Conservation (phyloP, 306 rosid species). For the Pterocarpus santalinus region DNA sequence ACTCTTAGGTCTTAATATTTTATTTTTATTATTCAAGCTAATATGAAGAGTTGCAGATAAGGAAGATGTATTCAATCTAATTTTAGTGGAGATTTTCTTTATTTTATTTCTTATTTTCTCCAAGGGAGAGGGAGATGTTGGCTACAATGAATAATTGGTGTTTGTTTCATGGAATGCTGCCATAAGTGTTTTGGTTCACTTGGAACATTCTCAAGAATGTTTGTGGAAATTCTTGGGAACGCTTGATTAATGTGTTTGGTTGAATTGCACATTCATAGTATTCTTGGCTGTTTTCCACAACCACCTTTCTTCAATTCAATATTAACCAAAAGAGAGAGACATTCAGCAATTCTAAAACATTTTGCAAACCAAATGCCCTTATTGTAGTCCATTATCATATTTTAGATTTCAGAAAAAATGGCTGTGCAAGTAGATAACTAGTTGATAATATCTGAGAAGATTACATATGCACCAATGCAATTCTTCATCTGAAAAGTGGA, state of each 20-base stretch:
- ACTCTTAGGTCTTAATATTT: background rate
- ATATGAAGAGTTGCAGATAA: background rate
- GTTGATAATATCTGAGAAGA: conserved; percentile 35
- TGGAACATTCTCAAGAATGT: conserved; percentile 16
- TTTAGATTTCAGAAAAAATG: conserved; percentile 27
- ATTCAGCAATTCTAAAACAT: conserved; percentile 26
- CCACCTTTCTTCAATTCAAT: conserved; percentile 19
- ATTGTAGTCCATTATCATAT: background rate
- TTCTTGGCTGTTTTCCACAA: conserved; percentile 5
- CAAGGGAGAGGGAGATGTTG: conserved; percentile 17
- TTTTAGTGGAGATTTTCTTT: conserved; percentile 15
- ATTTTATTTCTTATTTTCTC: conserved; percentile 4
- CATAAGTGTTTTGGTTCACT: conserved; percentile 22
- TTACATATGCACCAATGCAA: conserved; percentile 6
- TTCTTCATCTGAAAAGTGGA: conserved; percentile 18
- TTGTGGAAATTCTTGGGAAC: conserved; percentile 34
- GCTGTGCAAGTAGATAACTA: conserved; percentile 7
- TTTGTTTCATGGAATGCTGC: conserved; percentile 4
- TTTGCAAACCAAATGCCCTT: conserved; percentile 4
- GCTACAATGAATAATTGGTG: conserved; percentile 16
- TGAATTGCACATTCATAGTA: conserved; percentile 7
- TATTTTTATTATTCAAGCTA: conserved; percentile 17
- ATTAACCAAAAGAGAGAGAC: conserved; percentile 14
- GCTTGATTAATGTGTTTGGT: conserved; percentile 30
- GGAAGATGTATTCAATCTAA: conserved; percentile 13